Base-by-base conservation (phyloP, 371 early-diverging fungal genomes). In the Neoconidiobolus thromboides region DNA sequence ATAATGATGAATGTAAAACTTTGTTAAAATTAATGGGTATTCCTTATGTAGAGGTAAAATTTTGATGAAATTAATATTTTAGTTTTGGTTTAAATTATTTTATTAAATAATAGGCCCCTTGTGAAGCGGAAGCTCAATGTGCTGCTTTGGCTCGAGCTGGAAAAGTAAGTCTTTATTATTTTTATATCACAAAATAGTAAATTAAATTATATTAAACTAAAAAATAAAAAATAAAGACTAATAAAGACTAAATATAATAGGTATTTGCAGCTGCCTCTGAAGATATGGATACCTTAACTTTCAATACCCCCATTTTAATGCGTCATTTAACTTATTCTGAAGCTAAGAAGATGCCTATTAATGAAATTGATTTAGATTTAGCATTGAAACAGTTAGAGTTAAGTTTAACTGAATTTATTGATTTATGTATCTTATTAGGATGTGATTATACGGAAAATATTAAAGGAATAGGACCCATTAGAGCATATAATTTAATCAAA, bases 71-170 rank as follows among this genome's bases (percentile, higher is more conserved):
- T n/a, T 2, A 26, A 15, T 43, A 37, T 7, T 10, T 14, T 61
- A 36, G 2, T 14, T 3, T 12, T 0, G 38, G 14, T 15, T 39
- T 40, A 0, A 50, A 9, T 40, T 42, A 6, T 51, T 38, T 26
- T 43, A 26, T 26, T 26, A 26, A 26, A 26, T 26, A 26, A 26
- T 60, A 86, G 69, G 99, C 99, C 2, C 98, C 98, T 3, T 89
- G 93, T 68, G 99, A 99, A 75, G 99, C 99, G 2, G 99, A 99
- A 69, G 99, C 99, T 1, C 97, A 96, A 69, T 98, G 99, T 69
- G 99, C 99, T 1, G 91, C 84, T 40, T 69, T 99, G 42, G 88
- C 87, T 41, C 82, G 77, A 64, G 77, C 82, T 0, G 93, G 91
- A n/a, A 80, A 81, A 63, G 78, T 76, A 64, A 50, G 55, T 2